Evolutionary conservation across 495 filamentous ascomycete genomes (phyloP).

Genomic region (Penicillium canescens): DNA sequence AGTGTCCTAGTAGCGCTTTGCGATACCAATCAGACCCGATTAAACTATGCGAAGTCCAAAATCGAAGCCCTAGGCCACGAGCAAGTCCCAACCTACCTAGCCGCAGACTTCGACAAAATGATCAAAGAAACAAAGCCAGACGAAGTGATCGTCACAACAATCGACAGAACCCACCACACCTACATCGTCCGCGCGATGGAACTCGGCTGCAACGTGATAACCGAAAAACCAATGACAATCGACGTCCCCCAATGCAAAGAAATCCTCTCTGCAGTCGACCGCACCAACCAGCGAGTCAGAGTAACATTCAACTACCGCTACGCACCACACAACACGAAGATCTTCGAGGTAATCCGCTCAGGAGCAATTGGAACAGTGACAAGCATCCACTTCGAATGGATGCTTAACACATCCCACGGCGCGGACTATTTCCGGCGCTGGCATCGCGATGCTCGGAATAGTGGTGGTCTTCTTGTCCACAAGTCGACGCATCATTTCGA

Average conservation of each 20-base stretch:
- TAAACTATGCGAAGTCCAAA: slow-evolving; percentile 28
- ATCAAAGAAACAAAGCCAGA: slow-evolving; percentile 52
- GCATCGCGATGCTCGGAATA: slow-evolving; percentile 60
- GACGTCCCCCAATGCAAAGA: slow-evolving; percentile 52
- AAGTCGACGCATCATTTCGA: slow-evolving; percentile 39
- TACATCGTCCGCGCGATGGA: slow-evolving; percentile 58
- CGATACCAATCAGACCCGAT: slow-evolving; percentile 33
- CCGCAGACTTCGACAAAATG: slow-evolving; percentile 54
- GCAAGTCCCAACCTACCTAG: slow-evolving; percentile 49
- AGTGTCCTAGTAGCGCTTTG: slow-evolving; percentile 50
- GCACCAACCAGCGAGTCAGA: slow-evolving; percentile 24
- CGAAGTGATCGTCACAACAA: slow-evolving; percentile 58
- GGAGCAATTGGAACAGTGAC: slow-evolving; percentile 54
- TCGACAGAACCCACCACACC: slow-evolving; percentile 57
- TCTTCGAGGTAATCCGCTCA: slow-evolving; percentile 41
- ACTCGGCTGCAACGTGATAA: slow-evolving; percentile 56
- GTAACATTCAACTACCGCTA: slow-evolving; percentile 40
- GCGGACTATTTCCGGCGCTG: slow-evolving; percentile 63
- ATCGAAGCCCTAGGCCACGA: slow-evolving; percentile 19
- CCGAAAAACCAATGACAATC: slow-evolving; percentile 62
- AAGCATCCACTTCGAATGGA: slow-evolving; percentile 61
- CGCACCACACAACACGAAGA: slow-evolving; percentile 36
- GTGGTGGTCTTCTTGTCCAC: slow-evolving; percentile 49
- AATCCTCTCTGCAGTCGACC: slow-evolving; percentile 38
- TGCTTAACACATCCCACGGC: slow-evolving; percentile 59